phyloP scores from a whole-genome alignment of 2,329 filamentous ascomycete species.

The Phaeosphaeria sp. region DNA sequence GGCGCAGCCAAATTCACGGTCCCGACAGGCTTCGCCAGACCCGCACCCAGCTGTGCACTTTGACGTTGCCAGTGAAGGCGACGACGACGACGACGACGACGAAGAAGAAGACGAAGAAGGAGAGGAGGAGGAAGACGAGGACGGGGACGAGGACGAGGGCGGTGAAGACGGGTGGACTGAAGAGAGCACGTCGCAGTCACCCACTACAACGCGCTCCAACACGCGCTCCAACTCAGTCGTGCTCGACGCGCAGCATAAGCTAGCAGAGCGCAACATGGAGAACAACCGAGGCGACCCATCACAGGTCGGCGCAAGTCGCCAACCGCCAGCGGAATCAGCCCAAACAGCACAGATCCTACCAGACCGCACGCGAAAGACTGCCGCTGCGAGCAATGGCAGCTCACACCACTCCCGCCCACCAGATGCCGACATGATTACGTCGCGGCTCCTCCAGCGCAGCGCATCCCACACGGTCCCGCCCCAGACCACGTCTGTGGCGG shows the following conservation, averaged over 20 bases:
- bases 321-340: conserved; percentile 15
- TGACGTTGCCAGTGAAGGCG: conserved; percentile 42
- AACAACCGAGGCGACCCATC: conserved; percentile 27
- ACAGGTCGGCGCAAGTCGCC: conserved; percentile 13
- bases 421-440: conserved; percentile 72
- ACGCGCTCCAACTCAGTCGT: conserved; percentile 50
- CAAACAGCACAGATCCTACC: conserved; percentile 26
- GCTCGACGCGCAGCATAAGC: conserved; percentile 40
- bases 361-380: conserved; percentile 33
- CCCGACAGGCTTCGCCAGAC: conserved; percentile 43
- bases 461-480: conserved; percentile 68
- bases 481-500: conserved; percentile 68
- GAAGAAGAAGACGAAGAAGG: no score
- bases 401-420: conserved; percentile 46
- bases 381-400: conserved; percentile 38
- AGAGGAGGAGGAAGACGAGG: conserved; percentile 37
- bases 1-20: conserved; percentile 38
- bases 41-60: conserved; percentile 51
- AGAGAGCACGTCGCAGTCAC: conserved; percentile 51
- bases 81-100: conserved; percentile 38
- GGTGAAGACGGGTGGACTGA: conserved; percentile 51
- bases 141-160: conserved; percentile 36
- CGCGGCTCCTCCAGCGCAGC: conserved; percentile 69
- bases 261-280: conserved; percentile 30
- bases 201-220: conserved; percentile 49